Base-by-base conservation (phyloP, 2,329 filamentous ascomycete species). In the Claviceps humidiphila region DNA sequence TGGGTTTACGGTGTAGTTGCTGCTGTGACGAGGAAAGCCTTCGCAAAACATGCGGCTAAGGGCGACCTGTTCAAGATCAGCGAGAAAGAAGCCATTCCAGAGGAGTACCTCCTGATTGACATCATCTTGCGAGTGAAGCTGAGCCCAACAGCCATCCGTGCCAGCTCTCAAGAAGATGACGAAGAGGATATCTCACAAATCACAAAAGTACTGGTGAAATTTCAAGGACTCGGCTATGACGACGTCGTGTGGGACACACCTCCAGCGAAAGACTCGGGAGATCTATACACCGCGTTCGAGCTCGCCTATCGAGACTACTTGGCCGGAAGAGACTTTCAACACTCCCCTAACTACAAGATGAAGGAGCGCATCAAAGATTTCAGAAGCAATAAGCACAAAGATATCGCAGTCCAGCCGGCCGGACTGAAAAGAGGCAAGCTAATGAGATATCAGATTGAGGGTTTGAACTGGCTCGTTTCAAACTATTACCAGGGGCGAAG, bases 361-460 rank as follows among this genome's bases (percentile, higher is more conserved):
- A 80, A 76, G 56, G 75, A 81, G 39, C 84, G 87, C 17, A 72
- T 95, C 42, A 76, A 79, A 37, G 73, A 76, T n/a, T 84, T 82
- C 57, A 83, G 88, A 56, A 68, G 71, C 11, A 70, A 76, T 42
- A 71, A 84, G 44, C 95, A 95, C 59, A 72, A 76, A 52, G 79
- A 89, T 57, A 76, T 88, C 57, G 73, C 81, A 40, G 69, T 73
- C 14, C 91, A 97, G 61, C 93, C 93, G 0, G 70, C 75, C 1
- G 81, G 81, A 14, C 73, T 97, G 7, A 79, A 78, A 37, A 82
- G 87, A 39, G 89, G 90, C 24, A 81, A 89, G 57, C 73, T 97
- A 54, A 97, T 97, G 90, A 80, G 82, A 38, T 97, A 98, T 61
- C 93, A 98, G 64, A 71, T 94, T 45, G 87, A 96, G 54, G 93